phyloP scores from a whole-genome alignment of 495 filamentous ascomycete species.

The Massariosphaeria phaeospora region DNA sequence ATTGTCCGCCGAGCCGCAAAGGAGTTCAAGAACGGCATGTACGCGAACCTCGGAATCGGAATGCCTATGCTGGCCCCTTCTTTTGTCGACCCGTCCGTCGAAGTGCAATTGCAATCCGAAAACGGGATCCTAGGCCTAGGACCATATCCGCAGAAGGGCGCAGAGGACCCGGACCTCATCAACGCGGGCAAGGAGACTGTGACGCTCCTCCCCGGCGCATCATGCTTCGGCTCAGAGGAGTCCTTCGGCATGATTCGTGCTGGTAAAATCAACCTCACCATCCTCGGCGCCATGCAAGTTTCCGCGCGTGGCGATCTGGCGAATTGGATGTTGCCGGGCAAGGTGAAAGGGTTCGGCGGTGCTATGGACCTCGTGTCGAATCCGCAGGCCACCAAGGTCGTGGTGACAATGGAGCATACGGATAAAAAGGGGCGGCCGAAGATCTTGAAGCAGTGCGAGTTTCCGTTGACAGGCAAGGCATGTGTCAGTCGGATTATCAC shows the following conservation, averaged over 20 bases:
- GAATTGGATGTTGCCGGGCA: conserved; percentile 62
- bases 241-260: conserved; percentile 60
- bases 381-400: conserved; percentile 56
- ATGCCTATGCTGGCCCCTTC: conserved; percentile 56
- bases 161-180: conserved; percentile 57
- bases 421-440: conserved; percentile 57
- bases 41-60: conserved; percentile 63
- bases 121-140: conserved; percentile 61
- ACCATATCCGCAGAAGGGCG: conserved; percentile 51
- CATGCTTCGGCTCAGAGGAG: conserved; percentile 55
- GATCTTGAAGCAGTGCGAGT: conserved; percentile 52
- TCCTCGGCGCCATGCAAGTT: conserved; percentile 58
- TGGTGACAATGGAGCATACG: conserved; percentile 58
- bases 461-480: conserved; percentile 51
- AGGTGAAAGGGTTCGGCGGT: conserved; percentile 61
- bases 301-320: conserved; percentile 55
- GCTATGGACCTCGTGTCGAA: conserved; percentile 61
- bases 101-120: conserved; percentile 53
- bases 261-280: conserved; percentile 56
- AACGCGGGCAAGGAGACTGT: conserved; percentile 62
- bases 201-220: conserved; percentile 53
- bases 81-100: conserved; percentile 49
- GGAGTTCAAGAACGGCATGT: conserved; percentile 60
- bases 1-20: conserved; percentile 58
- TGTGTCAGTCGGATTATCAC: conserved; percentile 52